These are phyloP conservation scores for Teratosphaeria viscida DNA, from an alignment of 2,329 filamentous ascomycete genomes.

Conservation along the genomic window DNA sequence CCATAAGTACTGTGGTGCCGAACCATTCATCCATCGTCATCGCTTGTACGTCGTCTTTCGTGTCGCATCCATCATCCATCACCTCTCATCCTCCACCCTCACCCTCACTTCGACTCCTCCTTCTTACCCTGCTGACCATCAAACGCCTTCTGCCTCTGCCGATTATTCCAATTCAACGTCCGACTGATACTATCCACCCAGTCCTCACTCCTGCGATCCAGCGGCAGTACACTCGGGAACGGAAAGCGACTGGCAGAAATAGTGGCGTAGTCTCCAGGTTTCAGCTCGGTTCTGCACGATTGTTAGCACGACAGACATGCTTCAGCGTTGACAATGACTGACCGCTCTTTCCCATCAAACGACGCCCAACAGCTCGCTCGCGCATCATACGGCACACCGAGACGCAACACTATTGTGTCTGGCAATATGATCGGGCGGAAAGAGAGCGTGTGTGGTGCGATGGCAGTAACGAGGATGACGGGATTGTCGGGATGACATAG, in stretches of 20 bases:
- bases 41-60: neutral
- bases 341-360: conserved; percentile 85
- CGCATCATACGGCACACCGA: conserved; percentile 91
- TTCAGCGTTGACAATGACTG: conserved; percentile 7
- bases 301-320: no score
- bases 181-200: conserved; percentile 74
- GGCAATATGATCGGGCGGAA: conserved; percentile 95
- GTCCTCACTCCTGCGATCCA: conserved; percentile 60
- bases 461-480: conserved; percentile 86
- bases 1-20: neutral
- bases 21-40: neutral
- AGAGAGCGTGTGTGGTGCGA: conserved; percentile 87
- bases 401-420: conserved; percentile 84
- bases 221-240: conserved; percentile 64
- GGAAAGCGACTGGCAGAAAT: conserved; percentile 72
- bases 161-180: conserved; percentile 72
- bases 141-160: conserved; percentile 62
- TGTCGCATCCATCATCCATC: neutral
- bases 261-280: conserved; percentile 72
- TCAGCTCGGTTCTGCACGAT: conserved; percentile 44
- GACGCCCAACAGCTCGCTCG: conserved; percentile 90
- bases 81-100: no score
- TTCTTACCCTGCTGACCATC: conserved; percentile 22
- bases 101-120: neutral
- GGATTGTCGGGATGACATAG: conserved; percentile 94